phyloP scores from a whole-genome alignment of 176 grass and related monocot species.

The Coix lacrymajobi region DNA sequence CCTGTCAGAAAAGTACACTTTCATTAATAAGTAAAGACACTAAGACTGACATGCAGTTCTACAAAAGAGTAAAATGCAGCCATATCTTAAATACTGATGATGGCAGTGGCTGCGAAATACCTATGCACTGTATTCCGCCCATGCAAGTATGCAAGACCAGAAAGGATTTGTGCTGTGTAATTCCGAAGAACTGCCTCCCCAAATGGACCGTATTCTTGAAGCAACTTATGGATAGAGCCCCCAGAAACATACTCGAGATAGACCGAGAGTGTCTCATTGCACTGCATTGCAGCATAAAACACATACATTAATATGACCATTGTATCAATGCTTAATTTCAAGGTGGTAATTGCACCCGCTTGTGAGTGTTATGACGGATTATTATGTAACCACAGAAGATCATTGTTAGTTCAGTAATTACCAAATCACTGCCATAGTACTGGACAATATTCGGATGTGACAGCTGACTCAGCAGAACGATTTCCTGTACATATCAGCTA shows the following conservation, averaged over 20 bases:
- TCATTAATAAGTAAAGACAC: background rate
- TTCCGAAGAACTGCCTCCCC: constrained; percentile 71
- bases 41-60: background rate
- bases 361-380: background rate
- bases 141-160: constrained; percentile 89
- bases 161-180: constrained; percentile 91
- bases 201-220: constrained; percentile 88
- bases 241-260: constrained; percentile 95
- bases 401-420: constrained; percentile 39
- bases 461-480: constrained; percentile 77
- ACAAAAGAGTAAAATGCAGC: background rate
- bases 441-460: constrained; percentile 91
- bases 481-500: constrained; percentile 60
- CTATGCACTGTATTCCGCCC: constrained; percentile 92
- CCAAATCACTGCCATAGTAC: constrained; percentile 90
- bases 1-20: constrained; percentile 33
- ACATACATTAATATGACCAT: background rate
- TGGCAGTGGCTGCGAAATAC: constrained; percentile 37
- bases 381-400: constrained; percentile 26
- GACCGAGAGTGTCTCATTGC: constrained; percentile 72
- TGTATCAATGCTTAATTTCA: background rate
- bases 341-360: background rate
- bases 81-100: background rate
- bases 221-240: constrained; percentile 92
- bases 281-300: constrained; percentile 43